Percentiles rank a stretch among this genome's conserved stretches.
Evolutionary conservation across 768 basidiomycete species (phyloP).

Genomic region (Sistotremastrum niveocremeum): DNA sequence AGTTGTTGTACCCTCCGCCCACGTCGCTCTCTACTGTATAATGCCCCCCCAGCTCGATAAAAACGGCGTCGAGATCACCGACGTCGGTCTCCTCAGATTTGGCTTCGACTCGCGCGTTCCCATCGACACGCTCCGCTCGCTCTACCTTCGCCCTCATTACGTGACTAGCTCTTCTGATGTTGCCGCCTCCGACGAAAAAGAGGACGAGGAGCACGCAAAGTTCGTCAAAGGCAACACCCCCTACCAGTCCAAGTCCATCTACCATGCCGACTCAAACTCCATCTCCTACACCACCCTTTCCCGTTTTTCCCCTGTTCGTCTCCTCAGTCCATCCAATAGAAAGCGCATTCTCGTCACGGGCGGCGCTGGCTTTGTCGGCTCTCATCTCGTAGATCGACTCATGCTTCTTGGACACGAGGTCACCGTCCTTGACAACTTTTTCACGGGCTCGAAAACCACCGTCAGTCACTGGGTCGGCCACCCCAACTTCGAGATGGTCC

Average conservation of each 20-base stretch:
- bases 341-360: constrained; percentile 93
- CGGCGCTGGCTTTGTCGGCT: constrained; percentile 98
- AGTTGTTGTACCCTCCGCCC: neutral
- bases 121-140: constrained; percentile 67
- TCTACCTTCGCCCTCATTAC: constrained; percentile 80
- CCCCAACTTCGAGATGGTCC: constrained; percentile 96
- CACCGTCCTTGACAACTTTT: constrained; percentile 96
- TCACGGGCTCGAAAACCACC: constrained; percentile 96
- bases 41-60: constrained; percentile 45
- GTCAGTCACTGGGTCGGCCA: constrained; percentile 94
- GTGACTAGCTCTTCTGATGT: constrained; percentile 25
- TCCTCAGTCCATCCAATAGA: constrained; percentile 60
- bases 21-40: constrained; percentile 5
- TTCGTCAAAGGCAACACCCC: constrained; percentile 35
- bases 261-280: constrained; percentile 59
- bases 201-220: constrained; percentile 33
- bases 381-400: constrained; percentile 92
- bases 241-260: constrained; percentile 80
- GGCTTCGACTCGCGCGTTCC: constrained; percentile 83
- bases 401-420: constrained; percentile 98
- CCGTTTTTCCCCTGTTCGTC: constrained; percentile 85
- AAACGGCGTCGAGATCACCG: constrained; percentile 57
- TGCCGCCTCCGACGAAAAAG: constrained; percentile 19
- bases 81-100: constrained; percentile 76
- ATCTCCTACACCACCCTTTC: constrained; percentile 90